Base-by-base conservation (phyloP, 768 basidiomycete species). In the Lepiota venenata region DNA sequence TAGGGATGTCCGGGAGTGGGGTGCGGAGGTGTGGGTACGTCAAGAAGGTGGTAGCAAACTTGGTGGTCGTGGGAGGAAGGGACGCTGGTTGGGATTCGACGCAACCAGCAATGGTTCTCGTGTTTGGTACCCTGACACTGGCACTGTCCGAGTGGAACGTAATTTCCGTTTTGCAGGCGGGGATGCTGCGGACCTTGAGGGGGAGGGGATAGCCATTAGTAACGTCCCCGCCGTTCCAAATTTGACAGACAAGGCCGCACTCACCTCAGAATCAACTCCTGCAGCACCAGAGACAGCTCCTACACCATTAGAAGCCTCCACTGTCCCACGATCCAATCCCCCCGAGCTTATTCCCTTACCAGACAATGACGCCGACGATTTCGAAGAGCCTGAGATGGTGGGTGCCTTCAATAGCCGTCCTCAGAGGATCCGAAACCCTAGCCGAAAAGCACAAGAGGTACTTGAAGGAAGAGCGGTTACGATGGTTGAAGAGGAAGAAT, bases 51-150 rank as follows among this genome's bases (percentile, higher is more conserved):
- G 2, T 4, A 7, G 62, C 69, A 6, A 48, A 59, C 42, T 62
- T 60, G 27, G 27, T 29, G 27, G 27, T 50, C 47, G 62, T 2
- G 66, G 57, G 1, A 43, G 57, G 29, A 60, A 66, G 45, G 72
- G 66, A 9, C 47, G 60, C 2, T 77, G 69, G 66, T 43, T 78
- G 7, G 74, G 76, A 16, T 61, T 66, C 50, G 68, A 39, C 14
- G 3, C 4, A 3, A 12, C 4, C 3, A 39, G 38, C 16, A 39
- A 39, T 39, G 38, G 38, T 12, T 15, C 14, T 4, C 38, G 14
- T 14, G 16, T 39, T 12, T 39, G 4, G 3, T 39, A 4, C 16
- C 38, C 38, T 15, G 38, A 39, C 38, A 39, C 38, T 39, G 38
- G 38, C 12, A 18, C 38, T 39, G 38, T 39, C 16, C 3, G 14